Evolutionary conservation across 1,284 basidiomycete genomes (phyloP), one percentile per base, ranked within the genome.

Genomic region (Irpex sp.): DNA sequence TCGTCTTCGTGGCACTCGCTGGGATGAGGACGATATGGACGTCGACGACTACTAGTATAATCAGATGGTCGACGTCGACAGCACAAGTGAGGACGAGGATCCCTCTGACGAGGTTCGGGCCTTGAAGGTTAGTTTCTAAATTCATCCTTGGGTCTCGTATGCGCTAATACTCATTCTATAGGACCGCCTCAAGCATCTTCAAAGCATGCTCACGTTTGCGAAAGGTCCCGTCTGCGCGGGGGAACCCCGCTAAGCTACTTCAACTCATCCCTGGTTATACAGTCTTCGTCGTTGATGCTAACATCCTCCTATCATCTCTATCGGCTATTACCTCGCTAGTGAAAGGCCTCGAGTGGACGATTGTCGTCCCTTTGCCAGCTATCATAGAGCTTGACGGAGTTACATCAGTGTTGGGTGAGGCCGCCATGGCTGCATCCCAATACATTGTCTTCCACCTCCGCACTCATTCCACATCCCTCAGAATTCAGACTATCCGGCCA

Each of bases 381-480:
- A 85, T 98, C 70, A 98, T 96, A 81, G 97, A 99, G 72, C 87
- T 99, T 7, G 97, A 99, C 70, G 95, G 96, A 63, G 93, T 94
- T 71, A 67, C 79, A 0, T 84, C 86, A 15, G 78, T 74, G 34
- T 85, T 96, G 13, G 91, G 89, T 55, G 84, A 85, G 60, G 83
- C 87, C 0, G 96, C 97, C 0, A 78, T 81, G 36, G 79, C 81
- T 15, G 93, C 95, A 0, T 81, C 97, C 61, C 69, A 80, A 0
- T 96, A 94, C 71, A 84, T 98, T 68, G 87, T 86, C 15, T 79
- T 83, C 17, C 88, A 88, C 67, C 79, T 98, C 64, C 90, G 90
- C 58, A 83, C 88, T 5, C 90, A 94, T 69, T 77, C 88, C 0
- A 79, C 81, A 3, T 91, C 88, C n/a, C 86, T 98, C 76, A 98